phyloP scores from a whole-genome alignment of 2,329 filamentous ascomycete genomes.

The Aspergillus pseudonomiae region DNA sequence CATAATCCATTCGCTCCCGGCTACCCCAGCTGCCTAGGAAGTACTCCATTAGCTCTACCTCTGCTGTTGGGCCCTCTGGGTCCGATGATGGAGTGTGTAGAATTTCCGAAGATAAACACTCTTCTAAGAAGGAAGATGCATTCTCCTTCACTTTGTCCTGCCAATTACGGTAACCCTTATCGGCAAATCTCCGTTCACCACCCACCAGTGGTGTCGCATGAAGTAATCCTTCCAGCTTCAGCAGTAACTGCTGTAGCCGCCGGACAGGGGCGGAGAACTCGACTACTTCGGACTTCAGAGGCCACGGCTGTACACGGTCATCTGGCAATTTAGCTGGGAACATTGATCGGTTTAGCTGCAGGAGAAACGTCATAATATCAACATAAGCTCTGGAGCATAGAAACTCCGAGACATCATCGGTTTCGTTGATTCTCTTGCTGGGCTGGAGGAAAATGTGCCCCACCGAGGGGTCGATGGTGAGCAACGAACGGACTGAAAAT shows the following conservation, averaged over 20 bases:
- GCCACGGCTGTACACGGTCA: constrained; percentile 54
- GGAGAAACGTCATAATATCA: constrained; percentile 82
- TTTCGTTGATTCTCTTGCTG: constrained; percentile 80
- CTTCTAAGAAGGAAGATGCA: too few species aligned
- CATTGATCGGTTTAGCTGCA: constrained; percentile 87
- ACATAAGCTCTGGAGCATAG: constrained; percentile 79
- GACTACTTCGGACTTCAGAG: constrained; percentile 43
- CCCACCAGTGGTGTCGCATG: constrained; percentile 80
- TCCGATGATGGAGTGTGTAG: constrained; percentile 36
- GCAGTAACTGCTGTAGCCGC: constrained; percentile 68
- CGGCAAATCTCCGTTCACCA: constrained; percentile 57
- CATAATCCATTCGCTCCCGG: constrained; percentile 86
- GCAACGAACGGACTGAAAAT: constrained; percentile 40
- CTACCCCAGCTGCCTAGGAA: constrained; percentile 87
- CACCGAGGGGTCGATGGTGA: constrained; percentile 50
- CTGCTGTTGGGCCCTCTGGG: constrained; percentile 49
- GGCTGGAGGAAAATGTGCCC: constrained; percentile 68
- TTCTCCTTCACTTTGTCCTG: constrained; percentile 58
- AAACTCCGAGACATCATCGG: constrained; percentile 78
- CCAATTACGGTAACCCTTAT: constrained; percentile 55
- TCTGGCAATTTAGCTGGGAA: constrained; percentile 65
- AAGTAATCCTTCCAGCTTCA: constrained; percentile 67
- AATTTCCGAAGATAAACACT: constrained; percentile 57
- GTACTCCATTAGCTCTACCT: constrained; percentile 74
- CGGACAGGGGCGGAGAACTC: constrained; percentile 61